These are phyloP conservation scores for Pseudevernia furfuracea DNA, from an alignment of 495 filamentous ascomycete genomes.

Conservation along the genomic window DNA sequence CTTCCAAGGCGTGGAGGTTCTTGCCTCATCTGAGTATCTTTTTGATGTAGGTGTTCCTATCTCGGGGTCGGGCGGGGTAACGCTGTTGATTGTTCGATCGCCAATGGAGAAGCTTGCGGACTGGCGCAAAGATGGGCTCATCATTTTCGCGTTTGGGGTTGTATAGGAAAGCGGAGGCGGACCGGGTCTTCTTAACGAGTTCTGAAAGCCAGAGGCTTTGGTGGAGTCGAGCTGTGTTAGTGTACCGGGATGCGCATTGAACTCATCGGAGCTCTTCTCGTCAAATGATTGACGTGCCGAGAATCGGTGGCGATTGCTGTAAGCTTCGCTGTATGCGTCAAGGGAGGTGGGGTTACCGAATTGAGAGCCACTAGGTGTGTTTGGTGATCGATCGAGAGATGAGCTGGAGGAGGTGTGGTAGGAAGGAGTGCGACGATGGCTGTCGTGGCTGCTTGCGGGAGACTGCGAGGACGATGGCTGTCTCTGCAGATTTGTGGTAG, in stretches of 20 bases:
- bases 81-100: constrained; percentile 51
- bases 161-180: constrained; percentile 45
- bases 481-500: constrained; percentile 49
- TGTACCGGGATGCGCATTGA: constrained; percentile 61
- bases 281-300: constrained; percentile 42
- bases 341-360: constrained; percentile 30
- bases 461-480: constrained; percentile 58
- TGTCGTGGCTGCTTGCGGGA: constrained; percentile 38
- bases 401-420: constrained; percentile 48
- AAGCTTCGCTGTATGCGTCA: constrained; percentile 37
- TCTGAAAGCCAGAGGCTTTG: constrained; percentile 45
- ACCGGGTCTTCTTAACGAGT: constrained; percentile 31
- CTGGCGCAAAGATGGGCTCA: constrained; percentile 61
- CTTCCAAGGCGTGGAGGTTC: constrained; percentile 49
- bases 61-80: constrained; percentile 42
- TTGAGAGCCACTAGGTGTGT: constrained; percentile 30
- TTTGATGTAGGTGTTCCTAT: constrained; percentile 43
- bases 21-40: constrained; percentile 78
- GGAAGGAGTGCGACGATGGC: constrained; percentile 42
- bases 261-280: constrained; percentile 60
- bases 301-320: constrained; percentile 31
- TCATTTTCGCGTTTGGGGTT: constrained; percentile 47
- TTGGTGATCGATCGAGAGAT: constrained; percentile 44
- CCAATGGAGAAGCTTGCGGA: constrained; percentile 71
- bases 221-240: constrained; percentile 57